These are phyloP conservation scores for Royoungia palumana DNA, from an alignment of 768 basidiomycete species.

Conservation along the genomic window DNA sequence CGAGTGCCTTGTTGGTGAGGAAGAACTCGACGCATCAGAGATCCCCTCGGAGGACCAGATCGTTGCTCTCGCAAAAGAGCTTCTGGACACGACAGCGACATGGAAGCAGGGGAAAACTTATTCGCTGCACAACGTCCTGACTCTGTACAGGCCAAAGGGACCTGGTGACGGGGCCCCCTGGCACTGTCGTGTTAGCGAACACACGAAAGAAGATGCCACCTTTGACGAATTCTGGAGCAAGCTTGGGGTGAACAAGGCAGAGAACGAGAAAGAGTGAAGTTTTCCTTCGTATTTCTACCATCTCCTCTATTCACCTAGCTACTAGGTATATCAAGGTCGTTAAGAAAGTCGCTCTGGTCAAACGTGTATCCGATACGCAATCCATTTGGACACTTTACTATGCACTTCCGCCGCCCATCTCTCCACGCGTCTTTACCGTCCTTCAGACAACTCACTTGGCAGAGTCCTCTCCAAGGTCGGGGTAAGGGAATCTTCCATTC, in stretches of 20 bases:
- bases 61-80: slow-evolving; percentile 47
- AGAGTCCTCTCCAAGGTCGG: slow-evolving; percentile 49
- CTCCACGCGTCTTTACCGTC: slow-evolving; percentile 74
- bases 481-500: slow-evolving; percentile 40
- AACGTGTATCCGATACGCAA: slow-evolving; percentile 59
- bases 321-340: slow-evolving; percentile 63
- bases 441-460: slow-evolving; percentile 59
- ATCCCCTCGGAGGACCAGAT: slow-evolving; percentile 60
- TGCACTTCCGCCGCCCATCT: slow-evolving; percentile 65
- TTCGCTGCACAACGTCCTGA: slow-evolving; percentile 52
- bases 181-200: slow-evolving; percentile 67
- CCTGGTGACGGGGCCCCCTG: slow-evolving; percentile 57
- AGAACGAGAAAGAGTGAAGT: slow-evolving; percentile 65
- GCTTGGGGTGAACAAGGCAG: slow-evolving; percentile 60
- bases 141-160: slow-evolving; percentile 49
- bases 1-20: neutral
- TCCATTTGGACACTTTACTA: slow-evolving; percentile 73
- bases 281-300: neutral
- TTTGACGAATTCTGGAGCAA: slow-evolving; percentile 75
- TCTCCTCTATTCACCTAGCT: slow-evolving; percentile 1
- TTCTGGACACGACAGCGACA: slow-evolving; percentile 52
- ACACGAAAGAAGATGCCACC: slow-evolving; percentile 59
- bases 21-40: slow-evolving; percentile 35
- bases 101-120: slow-evolving; percentile 73
- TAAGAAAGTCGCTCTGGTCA: slow-evolving; percentile 59